A percentile compares a stretch with the other conserved stretches of the same genome.
Conservation (phyloP, 257 asterid genomes). For the Solanum gracilifrons region DNA sequence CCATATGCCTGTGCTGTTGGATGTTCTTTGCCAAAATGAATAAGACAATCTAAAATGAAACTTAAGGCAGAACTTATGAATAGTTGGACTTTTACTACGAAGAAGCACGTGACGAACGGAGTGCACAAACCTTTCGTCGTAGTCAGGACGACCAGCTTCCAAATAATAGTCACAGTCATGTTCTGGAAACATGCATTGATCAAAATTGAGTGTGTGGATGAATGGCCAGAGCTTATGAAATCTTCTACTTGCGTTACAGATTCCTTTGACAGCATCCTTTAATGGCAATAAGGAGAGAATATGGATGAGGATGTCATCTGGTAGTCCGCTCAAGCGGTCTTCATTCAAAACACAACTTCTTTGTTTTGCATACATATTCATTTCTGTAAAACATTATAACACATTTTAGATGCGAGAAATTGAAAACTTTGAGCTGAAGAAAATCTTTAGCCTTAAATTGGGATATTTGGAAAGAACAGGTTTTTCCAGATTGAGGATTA, state of each 20-base stretch:
- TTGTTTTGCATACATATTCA: neutral
- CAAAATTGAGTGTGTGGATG: slow-evolving; percentile 12
- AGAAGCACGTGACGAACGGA: slow-evolving; percentile 7
- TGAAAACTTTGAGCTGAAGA: neutral
- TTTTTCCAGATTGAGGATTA: neutral
- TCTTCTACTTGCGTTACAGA: neutral
- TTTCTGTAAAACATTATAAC: neutral
- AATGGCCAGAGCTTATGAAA: slow-evolving; percentile 20
- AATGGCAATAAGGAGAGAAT: slow-evolving; percentile 20
- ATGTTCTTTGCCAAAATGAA: neutral
- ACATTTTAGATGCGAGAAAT: neutral
- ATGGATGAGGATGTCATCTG: slow-evolving; percentile 14
- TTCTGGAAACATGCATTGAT: neutral
- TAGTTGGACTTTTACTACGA: neutral
- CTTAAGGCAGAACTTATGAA: slow-evolving; percentile 11
- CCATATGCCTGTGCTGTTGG: neutral
- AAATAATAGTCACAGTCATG: neutral
- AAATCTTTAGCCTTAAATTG: neutral
- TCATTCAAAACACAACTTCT: neutral
- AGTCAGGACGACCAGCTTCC: neutral
- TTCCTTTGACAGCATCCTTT: slow-evolving; percentile 3
- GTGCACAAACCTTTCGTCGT: neutral
- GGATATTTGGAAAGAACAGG: neutral
- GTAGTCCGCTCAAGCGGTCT: slow-evolving; percentile 16
- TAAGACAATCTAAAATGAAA: neutral